Evolutionary conservation across 257 asterid genomes (phyloP), one percentile per base, ranked within the genome.

Genomic region (Gardenia jasminoides): DNA sequence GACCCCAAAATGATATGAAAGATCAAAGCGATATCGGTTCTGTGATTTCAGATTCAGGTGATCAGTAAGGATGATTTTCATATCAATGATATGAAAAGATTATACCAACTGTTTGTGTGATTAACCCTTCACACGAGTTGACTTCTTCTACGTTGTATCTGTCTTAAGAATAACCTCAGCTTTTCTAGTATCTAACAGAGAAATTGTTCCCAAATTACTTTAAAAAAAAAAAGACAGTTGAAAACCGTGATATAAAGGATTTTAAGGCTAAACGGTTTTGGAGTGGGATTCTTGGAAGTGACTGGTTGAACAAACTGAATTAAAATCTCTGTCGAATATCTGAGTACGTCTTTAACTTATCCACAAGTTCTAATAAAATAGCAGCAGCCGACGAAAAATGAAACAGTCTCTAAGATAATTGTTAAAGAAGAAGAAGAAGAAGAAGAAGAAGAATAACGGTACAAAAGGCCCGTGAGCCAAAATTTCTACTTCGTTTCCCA

Each of bases 381-480:
- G 52, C 70, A 77, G 46, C 59, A 22, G 19, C 69, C 6, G 43
- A 2, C 6, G n/a, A 71, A 61, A 61, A 62, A 54, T 59, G 24
- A 46, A 52, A 61, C 2, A 46, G 64, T 70, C 48, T 26, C 70
- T 16, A 44, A 76, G 36, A 76, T 33, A 12, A 36, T 36, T 36
- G 41, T 36, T 36, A 36, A 24, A 26, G 16, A 70, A 12, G 17
- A 6, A 7, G 36, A 46, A 28, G 36, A 65, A 28, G 15, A 19
- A 65, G 17, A 15, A 67, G 46, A 31, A 41, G 39, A 70, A 30
- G 10, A 66, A 24, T 36, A 59, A 36, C 43, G 59, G 59, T 70
- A 71, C 61, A 70, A 10, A 50, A 58, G 72, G 48, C 19, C 28
- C 7, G 71, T 36, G 33, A 47, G 75, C 79, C 80, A 67, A 67